Evolutionary conservation across 805 yeast genomes (phyloP), one percentile per base, ranked within the genome.

Genomic region (Metschnikowia koreensis): DNA sequence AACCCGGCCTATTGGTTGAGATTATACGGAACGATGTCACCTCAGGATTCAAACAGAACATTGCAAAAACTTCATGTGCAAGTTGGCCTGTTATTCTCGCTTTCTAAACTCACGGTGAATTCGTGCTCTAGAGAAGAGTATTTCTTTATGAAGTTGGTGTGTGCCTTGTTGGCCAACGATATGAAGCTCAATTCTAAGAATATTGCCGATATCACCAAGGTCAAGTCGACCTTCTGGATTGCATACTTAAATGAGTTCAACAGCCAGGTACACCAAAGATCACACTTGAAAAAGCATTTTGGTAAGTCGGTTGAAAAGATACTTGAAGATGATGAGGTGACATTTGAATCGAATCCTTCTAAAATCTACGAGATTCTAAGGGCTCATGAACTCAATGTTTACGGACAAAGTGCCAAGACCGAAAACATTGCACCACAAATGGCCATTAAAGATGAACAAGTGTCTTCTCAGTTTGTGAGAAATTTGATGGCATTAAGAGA

Each of bases 331-430:
- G 79, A 75, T 17, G 81, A 76, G 33, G 65, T 84, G 10, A 83
- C 84, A 50, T 82, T 90, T 57, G 97, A 92, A 63, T 82, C 92
- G 50, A 89, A 91, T 65, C 98, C 98, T 1, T 65, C 80, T 2
- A 68, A 70, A 13, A 84, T 88, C 28, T 80, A 80, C 62, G 60
- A 65, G 29, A 61, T 59, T 2, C 55, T 83, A n/a, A 60, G 69
- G 17, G 71, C 71, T 12, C 65, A 61, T 33, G 80, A 76, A 22
- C 59, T 68, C 46, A 66, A 61, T 49, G 59, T 70, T 1, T 55
- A 66, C 38, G 76, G 77, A 1, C 52, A 69, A 60, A 66, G 73
- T 64, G 69, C 54, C 10, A 66, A 66, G 51, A 61, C 71, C 2
- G 66, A 74, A 17, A 63, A 46, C 4, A 51, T 77, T 3, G 64